phyloP scores from a whole-genome alignment of 768 basidiomycete species.

The Russula lepida region DNA sequence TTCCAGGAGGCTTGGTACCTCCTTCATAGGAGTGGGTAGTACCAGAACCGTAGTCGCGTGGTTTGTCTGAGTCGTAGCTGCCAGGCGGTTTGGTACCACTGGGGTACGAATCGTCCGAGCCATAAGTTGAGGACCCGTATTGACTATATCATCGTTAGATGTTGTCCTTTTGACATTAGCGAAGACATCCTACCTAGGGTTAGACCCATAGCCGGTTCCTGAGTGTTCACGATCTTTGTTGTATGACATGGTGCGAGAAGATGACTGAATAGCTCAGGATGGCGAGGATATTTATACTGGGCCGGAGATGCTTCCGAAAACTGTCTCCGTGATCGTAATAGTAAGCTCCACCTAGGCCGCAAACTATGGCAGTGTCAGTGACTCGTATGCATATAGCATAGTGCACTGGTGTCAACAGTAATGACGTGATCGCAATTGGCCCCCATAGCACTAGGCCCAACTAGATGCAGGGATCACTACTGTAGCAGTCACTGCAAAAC shows the following conservation, averaged over 20 bases:
- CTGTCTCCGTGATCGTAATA: not conserved
- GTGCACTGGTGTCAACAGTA: not conserved
- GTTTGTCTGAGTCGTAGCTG: conserved; percentile 16
- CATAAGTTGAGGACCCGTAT: not conserved
- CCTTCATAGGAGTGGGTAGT: conserved; percentile 10
- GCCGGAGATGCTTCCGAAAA: not conserved
- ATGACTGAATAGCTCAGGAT: not conserved
- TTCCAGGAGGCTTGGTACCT: not conserved
- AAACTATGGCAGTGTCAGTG: not conserved
- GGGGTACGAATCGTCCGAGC: not conserved
- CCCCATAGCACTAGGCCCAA: not conserved
- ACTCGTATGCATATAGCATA: not conserved
- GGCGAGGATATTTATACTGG: not conserved
- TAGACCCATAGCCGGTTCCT: not conserved
- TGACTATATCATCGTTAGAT: not conserved
- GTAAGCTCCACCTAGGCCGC: not conserved
- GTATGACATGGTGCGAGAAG: conserved; percentile 14
- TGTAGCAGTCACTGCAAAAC: not conserved
- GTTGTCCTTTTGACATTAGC: not conserved
- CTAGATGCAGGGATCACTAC: not conserved
- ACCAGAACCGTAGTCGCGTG: conserved; percentile 21
- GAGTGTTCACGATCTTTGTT: conserved; percentile 1
- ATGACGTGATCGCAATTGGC: not conserved
- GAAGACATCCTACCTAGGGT: not conserved
- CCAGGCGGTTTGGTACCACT: conserved; percentile 10